Evolutionary conservation across 306 rosid species (phyloP).

Genomic region (Hippophae tibetana): DNA sequence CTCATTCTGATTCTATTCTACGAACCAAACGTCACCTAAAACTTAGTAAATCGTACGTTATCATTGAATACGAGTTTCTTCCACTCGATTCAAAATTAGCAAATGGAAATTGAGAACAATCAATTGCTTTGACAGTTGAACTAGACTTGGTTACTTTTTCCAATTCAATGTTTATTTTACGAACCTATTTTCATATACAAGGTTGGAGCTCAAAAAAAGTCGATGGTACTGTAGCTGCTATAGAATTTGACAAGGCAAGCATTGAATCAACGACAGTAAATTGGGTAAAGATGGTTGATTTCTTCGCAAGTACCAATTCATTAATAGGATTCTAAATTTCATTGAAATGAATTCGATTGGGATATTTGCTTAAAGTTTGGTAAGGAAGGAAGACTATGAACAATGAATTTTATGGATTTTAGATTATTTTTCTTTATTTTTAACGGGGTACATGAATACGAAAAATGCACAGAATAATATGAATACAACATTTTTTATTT

Average conservation of each 20-base stretch:
- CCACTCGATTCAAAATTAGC: conserved; percentile 78
- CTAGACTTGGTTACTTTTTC: conserved; percentile 83
- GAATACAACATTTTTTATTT: no score
- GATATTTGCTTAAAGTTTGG: no score
- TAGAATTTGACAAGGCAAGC: conserved; percentile 47
- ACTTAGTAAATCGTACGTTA: conserved; percentile 56
- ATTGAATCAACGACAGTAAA: conserved; percentile 84
- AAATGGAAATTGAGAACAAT: conserved; percentile 51
- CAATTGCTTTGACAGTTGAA: conserved; percentile 85
- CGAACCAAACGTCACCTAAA: no score
- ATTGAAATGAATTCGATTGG: no score
- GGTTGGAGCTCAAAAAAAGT: conserved; percentile 75
- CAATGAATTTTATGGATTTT: no score
- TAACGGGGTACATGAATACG: no score
- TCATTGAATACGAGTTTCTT: conserved; percentile 68
- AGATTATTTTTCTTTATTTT: no score
- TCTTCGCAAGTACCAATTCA: conserved; percentile 79
- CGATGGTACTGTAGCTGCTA: conserved; percentile 82
- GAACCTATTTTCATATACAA: conserved; percentile 44
- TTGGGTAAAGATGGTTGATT: conserved; percentile 65
- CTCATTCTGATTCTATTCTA: no score
- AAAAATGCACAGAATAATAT: no score
- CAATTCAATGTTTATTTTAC: conserved; percentile 49
- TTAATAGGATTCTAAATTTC: no score
- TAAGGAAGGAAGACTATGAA: no score